A percentile compares a stretch with the other conserved stretches of the same genome.
phyloP scores from a whole-genome alignment of 2,329 filamentous ascomycete genomes.

The Metarhizium brunneum region DNA sequence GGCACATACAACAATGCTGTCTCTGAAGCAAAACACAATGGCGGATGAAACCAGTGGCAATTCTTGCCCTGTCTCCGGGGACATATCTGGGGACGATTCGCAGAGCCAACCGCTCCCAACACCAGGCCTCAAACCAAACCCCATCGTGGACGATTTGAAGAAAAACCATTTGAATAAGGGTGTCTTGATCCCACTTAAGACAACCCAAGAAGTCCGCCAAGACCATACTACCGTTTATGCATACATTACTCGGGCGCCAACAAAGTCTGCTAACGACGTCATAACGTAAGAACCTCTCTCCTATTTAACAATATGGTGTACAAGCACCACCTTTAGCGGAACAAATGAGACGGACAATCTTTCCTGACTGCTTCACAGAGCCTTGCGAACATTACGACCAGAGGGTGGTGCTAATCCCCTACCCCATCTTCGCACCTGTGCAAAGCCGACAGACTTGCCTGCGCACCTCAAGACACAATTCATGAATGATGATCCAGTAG shows the following conservation, averaged over 20 bases:
- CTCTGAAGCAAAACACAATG: neutral
- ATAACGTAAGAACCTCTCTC: constrained; percentile 49
- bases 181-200: constrained; percentile 54
- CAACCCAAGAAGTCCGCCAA: constrained; percentile 52
- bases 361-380: constrained; percentile 27
- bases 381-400: constrained; percentile 46
- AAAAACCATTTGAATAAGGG: constrained; percentile 30
- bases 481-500: constrained; percentile 47
- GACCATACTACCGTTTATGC: constrained; percentile 51
- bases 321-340: neutral
- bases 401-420: constrained; percentile 55
- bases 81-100: neutral
- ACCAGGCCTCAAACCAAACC: constrained; percentile 21
- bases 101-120: neutral
- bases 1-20: neutral
- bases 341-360: neutral
- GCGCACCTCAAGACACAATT: constrained; percentile 52
- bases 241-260: constrained; percentile 63
- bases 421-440: constrained; percentile 67
- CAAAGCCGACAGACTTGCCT: constrained; percentile 60
- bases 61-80: neutral
- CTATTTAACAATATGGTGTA: neutral
- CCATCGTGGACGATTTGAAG: constrained; percentile 27
- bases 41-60: neutral
- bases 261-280: constrained; percentile 61